Evolutionary conservation across 306 rosid species (phyloP).

Genomic region (Lathyrus tuberosus): DNA sequence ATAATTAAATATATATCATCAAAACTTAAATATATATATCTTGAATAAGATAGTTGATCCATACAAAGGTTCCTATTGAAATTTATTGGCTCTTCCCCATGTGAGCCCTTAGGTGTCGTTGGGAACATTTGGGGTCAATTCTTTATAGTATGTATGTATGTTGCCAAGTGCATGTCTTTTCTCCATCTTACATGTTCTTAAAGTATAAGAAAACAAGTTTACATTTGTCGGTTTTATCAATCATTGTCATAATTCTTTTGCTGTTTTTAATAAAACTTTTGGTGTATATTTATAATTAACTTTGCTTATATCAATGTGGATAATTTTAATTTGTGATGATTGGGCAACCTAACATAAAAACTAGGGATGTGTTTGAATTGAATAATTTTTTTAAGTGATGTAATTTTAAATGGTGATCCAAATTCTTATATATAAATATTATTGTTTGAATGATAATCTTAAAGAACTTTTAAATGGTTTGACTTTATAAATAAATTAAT

Average conservation of each 20-base stretch:
- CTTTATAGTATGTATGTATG: conserved; percentile 23
- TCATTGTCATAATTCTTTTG: conserved; percentile 14
- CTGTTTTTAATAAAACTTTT: not conserved
- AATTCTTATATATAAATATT: no score
- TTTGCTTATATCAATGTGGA: no score
- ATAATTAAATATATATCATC: no score
- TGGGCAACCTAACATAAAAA: not conserved
- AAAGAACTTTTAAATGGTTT: no score
- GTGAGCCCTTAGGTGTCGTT: conserved; percentile 43
- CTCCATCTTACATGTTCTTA: conserved; percentile 21
- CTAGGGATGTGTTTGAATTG: no score
- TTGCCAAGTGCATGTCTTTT: conserved; percentile 25
- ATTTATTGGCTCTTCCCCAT: conserved; percentile 41
- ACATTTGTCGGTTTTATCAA: conserved; percentile 40
- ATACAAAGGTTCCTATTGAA: conserved; percentile 22
- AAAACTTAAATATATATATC: no score
- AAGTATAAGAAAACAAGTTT: conserved; percentile 30
- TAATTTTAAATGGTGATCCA: no score
- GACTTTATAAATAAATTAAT: no score
- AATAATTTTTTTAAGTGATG: no score
- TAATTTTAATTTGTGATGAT: not conserved
- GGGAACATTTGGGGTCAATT: conserved; percentile 57
- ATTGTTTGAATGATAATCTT: no score
- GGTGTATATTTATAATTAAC: not conserved
- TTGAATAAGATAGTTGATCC: conserved; percentile 28